These are phyloP conservation scores for Isochrysis galbana DNA, from an alignment of 78 protist species.

Conservation along the genomic window DNA sequence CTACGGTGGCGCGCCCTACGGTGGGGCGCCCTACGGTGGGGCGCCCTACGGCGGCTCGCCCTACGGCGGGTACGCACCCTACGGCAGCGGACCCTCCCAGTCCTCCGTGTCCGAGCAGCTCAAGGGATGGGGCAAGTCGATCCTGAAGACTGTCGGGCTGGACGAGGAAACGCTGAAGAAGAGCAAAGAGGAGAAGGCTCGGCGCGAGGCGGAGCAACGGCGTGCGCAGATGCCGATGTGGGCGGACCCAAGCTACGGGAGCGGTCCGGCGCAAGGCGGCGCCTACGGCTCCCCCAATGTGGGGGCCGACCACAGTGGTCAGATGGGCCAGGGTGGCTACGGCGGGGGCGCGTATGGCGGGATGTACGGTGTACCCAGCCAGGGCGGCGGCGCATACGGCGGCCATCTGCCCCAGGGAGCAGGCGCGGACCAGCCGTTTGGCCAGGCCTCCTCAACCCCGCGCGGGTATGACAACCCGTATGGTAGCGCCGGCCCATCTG, in stretches of 20 bases:
- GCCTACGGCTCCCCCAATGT: too few species aligned
- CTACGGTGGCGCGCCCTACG: background rate
- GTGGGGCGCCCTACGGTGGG: background rate
- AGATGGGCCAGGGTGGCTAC: too few species aligned
- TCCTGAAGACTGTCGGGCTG: background rate
- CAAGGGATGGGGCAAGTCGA: background rate
- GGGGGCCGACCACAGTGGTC: too few species aligned
- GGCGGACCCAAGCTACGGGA: background rate
- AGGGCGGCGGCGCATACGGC: background rate
- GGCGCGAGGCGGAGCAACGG: background rate
- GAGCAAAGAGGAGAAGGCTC: background rate
- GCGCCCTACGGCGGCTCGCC: background rate
- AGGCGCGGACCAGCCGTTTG: background rate
- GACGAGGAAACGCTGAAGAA: background rate
- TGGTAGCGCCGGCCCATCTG: background rate
- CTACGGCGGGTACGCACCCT: background rate
- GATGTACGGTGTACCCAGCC: background rate
- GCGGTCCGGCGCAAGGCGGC: background rate
- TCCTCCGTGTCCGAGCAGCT: background rate
- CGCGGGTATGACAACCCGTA: background rate
- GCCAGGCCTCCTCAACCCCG: background rate
- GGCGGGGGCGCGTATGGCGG: too few species aligned
- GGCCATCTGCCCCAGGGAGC: background rate
- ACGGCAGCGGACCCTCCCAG: background rate
- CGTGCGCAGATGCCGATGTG: background rate